Conservation (phyloP, 177 flowering plant genomes). For the Vitis hybrid region DNA sequence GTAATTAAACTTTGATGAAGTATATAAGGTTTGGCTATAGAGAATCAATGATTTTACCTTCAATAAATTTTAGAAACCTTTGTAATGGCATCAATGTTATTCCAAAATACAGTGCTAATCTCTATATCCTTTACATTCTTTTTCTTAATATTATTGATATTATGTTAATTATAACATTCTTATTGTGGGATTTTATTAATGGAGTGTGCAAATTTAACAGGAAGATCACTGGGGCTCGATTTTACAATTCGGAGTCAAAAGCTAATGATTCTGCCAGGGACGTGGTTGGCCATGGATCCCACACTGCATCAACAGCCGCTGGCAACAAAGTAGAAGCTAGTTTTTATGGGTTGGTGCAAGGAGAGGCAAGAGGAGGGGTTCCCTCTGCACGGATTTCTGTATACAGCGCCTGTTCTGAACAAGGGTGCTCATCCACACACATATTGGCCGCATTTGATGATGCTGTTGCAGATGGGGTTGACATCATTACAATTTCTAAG, state of each 20-base stretch:
- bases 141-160: too few relatives aligned
- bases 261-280: conserved; percentile 21
- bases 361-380: conserved; percentile 38
- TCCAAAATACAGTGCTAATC: too few relatives aligned
- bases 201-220: conserved; percentile 4
- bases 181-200: too few relatives aligned
- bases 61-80: too few relatives aligned
- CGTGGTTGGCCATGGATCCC: conserved; percentile 34
- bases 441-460: conserved; percentile 23
- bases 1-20: too few relatives aligned
- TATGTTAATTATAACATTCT: too few relatives aligned
- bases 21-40: too few relatives aligned
- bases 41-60: too few relatives aligned
- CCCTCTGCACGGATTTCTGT: conserved; percentile 38
- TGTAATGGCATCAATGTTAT: too few relatives aligned
- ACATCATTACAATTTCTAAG: background rate
- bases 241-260: background rate
- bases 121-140: too few relatives aligned
- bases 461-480: conserved; percentile 24
- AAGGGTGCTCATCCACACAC: background rate
- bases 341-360: conserved; percentile 31
- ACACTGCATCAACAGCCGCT: conserved; percentile 33
- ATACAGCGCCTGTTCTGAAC: conserved; percentile 23
- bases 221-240: conserved; percentile 34
- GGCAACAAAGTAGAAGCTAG: conserved; percentile 23